phyloP scores from a whole-genome alignment of 495 filamentous ascomycete genomes.

The Physcia stellaris region DNA sequence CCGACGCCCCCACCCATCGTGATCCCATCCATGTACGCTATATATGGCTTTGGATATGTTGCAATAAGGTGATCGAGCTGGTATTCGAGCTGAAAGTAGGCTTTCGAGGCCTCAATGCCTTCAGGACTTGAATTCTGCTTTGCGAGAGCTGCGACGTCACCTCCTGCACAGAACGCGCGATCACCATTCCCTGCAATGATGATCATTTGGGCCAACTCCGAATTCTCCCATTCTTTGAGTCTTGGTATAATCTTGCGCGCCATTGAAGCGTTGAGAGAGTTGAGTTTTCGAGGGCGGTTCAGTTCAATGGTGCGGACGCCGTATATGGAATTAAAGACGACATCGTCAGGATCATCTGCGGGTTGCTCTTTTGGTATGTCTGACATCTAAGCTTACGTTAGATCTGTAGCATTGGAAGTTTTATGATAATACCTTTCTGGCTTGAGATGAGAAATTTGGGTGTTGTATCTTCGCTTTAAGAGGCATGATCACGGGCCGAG shows the following conservation, averaged over 20 bases:
- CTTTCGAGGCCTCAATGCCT: constrained; percentile 48
- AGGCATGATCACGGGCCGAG: constrained; percentile 52
- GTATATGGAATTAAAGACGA: constrained; percentile 76
- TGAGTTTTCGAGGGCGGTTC: constrained; percentile 81
- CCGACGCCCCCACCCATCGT: constrained; percentile 98
- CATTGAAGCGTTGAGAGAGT: constrained; percentile 89
- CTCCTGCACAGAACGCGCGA: constrained; percentile 84
- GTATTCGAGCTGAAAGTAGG: constrained; percentile 90
- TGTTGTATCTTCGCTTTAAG: constrained; percentile 70
- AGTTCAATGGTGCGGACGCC: constrained; percentile 87
- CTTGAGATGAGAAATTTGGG: constrained; percentile 39
- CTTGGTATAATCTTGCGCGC: constrained; percentile 79
- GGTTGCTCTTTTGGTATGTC: constrained; percentile 35
- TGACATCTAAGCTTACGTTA: constrained; percentile 34
- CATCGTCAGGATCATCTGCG: constrained; percentile 74
- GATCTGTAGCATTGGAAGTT: not conserved
- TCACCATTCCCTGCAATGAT: constrained; percentile 79
- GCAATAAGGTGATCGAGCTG: constrained; percentile 86
- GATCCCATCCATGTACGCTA: constrained; percentile 93
- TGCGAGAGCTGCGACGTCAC: constrained; percentile 72
- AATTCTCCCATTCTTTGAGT: constrained; percentile 85
- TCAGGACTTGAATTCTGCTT: constrained; percentile 51
- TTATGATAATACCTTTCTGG: constrained; percentile 26
- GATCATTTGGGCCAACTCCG: constrained; percentile 80
- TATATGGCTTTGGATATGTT: constrained; percentile 85